phyloP scores from a whole-genome alignment of 2,329 filamentous ascomycete genomes.

The Fusarium drepaniforme region DNA sequence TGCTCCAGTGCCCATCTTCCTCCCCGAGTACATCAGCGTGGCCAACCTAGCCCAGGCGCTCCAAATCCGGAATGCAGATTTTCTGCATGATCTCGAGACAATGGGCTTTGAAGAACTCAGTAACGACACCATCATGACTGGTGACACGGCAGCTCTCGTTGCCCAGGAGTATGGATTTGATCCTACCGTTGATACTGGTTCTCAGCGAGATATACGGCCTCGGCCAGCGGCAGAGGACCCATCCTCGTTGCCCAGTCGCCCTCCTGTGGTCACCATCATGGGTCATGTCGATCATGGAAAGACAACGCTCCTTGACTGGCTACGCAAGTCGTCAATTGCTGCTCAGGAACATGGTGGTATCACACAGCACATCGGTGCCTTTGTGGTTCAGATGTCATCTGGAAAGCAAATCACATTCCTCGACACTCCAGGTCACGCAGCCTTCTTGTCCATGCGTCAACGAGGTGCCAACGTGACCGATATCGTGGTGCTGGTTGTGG shows the following conservation, averaged over 20 bases:
- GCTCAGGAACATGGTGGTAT: conserved; percentile 96
- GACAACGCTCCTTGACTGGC: conserved; percentile 93
- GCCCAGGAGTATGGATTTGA: conserved; percentile 95
- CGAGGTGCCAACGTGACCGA: conserved; percentile 96
- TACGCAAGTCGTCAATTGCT: conserved; percentile 92
- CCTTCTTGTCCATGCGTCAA: conserved; percentile 95
- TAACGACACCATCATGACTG: conserved; percentile 87
- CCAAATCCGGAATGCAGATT: conserved; percentile 76
- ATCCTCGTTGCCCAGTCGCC: conserved; percentile 76
- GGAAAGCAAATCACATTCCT: conserved; percentile 96
- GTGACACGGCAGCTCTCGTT: conserved; percentile 90
- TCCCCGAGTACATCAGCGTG: conserved; percentile 95
- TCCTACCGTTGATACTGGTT: conserved; percentile 77
- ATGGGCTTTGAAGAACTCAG: conserved; percentile 91
- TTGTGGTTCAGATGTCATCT: conserved; percentile 87
- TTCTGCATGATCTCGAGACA: conserved; percentile 81
- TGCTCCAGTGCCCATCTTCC: conserved; percentile 70
- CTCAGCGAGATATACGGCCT: conserved; percentile 77
- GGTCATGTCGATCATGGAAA: conserved; percentile 99
- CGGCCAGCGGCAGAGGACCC: conserved; percentile 77
- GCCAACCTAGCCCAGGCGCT: conserved; percentile 82
- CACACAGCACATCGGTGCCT: conserved; percentile 98
- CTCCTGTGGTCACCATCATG: conserved; percentile 99
- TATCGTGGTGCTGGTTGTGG: conserved; percentile 95
- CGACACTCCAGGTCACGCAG: conserved; percentile 95